Evolutionary conservation across 2,329 filamentous ascomycete species (phyloP).

Genomic region (Diaporthe nobilis): DNA sequence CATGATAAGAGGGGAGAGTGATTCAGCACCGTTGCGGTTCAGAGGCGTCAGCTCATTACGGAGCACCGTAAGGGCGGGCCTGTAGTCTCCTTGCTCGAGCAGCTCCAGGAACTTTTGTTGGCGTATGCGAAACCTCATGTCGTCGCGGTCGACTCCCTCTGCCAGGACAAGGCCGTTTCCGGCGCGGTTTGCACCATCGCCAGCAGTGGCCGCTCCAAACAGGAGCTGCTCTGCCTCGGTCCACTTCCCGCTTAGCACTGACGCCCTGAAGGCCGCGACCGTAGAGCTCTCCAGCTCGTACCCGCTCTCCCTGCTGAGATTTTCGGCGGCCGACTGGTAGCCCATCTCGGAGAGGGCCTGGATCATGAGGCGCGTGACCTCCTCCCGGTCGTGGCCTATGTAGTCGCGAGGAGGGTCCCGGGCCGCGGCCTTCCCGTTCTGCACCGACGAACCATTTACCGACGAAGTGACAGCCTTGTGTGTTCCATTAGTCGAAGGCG

Average conservation of each 20-base stretch:
- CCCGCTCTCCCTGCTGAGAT: constrained; percentile 85
- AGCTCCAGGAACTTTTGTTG: constrained; percentile 97
- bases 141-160: constrained; percentile 79
- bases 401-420: constrained; percentile 62
- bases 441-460: constrained; percentile 68
- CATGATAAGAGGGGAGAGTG: constrained; percentile 92
- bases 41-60: constrained; percentile 90
- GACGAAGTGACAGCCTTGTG: constrained; percentile 57
- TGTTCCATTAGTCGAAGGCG: constrained; percentile 61
- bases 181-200: constrained; percentile 48
- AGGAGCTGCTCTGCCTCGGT: constrained; percentile 86
- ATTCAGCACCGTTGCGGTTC: constrained; percentile 84
- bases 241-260: constrained; percentile 88
- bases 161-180: constrained; percentile 79
- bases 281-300: constrained; percentile 88
- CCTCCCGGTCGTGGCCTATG: constrained; percentile 89
- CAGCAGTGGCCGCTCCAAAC: constrained; percentile 64
- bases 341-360: constrained; percentile 92
- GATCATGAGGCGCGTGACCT: constrained; percentile 92
- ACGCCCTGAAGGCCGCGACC: constrained; percentile 86
- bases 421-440: constrained; percentile 49
- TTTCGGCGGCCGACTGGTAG: constrained; percentile 82
- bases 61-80: constrained; percentile 83
- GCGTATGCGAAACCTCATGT: constrained; percentile 89
- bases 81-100: constrained; percentile 81